Base-by-base conservation (phyloP, 2,329 filamentous ascomycete genomes). In the Phialophora tarda region DNA sequence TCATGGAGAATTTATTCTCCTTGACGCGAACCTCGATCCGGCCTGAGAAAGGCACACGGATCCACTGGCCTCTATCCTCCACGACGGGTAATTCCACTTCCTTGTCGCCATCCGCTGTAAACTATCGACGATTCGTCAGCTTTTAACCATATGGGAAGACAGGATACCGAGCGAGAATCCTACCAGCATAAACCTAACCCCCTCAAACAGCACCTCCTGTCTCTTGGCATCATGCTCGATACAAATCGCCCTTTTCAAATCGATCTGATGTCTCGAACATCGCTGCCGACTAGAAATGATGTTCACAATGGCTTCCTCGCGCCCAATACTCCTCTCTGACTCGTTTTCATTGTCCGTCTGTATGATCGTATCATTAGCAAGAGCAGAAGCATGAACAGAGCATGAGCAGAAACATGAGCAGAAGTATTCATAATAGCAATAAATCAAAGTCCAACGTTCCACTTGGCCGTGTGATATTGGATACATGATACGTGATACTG, bases 151-250 rank as follows among this genome's bases (percentile, higher is more conserved):
- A 48, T 48, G n/a, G 44, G 3, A 21, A 12, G 23, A 21, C 2
- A 48, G 7, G 6, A n/a, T 17, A 21, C 44, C 3, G 44, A 53
- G 14, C 8, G 8, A 47, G 62, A n/a, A 21, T 10, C 58, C 12
- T 24, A 68, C 21, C 32, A 60, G 41, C 61, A 69, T 60, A 28
- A 69, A 66, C 41, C 67, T 55, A 7, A 66, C 59, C 3, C 54
- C 64, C 21, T 69, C 67, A 47, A 65, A 69, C 21, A 64, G 63
- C 10, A 69, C 67, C 8, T 61, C 63, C 12, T 66, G 67, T 8
- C 48, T 61, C 12, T 26, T 54, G 1, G 50, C 47, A 11, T 64
- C 61, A 41, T 66, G 47, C 32, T 64, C 62, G 11, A 69, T 38
- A 48, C 64, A 69, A 24, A 54, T 51, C 12, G 67, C 67, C 26